These are phyloP conservation scores for Kodamaea neixiangensis DNA, from an alignment of 805 yeast species.

Conservation along the genomic window DNA sequence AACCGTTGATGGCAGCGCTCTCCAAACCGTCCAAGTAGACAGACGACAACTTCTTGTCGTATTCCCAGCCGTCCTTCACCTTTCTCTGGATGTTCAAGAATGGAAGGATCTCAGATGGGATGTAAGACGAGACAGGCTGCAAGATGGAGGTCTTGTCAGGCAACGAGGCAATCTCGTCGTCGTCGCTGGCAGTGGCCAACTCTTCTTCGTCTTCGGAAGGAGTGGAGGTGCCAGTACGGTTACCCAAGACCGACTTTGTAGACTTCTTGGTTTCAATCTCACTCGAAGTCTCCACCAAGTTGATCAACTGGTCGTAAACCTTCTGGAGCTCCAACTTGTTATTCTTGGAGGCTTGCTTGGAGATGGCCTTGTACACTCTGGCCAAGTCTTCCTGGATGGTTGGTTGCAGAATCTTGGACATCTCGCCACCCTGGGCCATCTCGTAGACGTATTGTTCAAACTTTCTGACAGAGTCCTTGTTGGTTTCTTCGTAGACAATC, in stretches of 20 bases:
- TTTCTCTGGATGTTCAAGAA: slow-evolving; percentile 90
- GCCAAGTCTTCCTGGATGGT: slow-evolving; percentile 84
- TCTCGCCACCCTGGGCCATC: slow-evolving; percentile 93
- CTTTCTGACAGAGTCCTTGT: slow-evolving; percentile 89
- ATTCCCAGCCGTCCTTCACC: slow-evolving; percentile 77
- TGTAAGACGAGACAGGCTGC: slow-evolving; percentile 70
- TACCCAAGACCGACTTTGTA: slow-evolving; percentile 51
- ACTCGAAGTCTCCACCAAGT: slow-evolving; percentile 65
- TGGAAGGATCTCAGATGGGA: slow-evolving; percentile 86
- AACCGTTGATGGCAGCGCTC: slow-evolving; percentile 91
- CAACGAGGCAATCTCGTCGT: slow-evolving; percentile 85
- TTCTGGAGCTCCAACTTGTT: slow-evolving; percentile 72
- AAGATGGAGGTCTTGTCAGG: slow-evolving; percentile 68
- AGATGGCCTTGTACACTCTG: slow-evolving; percentile 77
- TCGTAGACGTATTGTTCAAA: slow-evolving; percentile 93
- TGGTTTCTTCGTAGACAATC: slow-evolving; percentile 78
- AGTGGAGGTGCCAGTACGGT: slow-evolving; percentile 45
- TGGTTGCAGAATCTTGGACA: slow-evolving; percentile 71
- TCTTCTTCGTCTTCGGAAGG: slow-evolving; percentile 37
- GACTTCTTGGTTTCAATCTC: slow-evolving; percentile 71
- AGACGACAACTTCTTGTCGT: slow-evolving; percentile 76
- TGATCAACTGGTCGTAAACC: slow-evolving; percentile 68
- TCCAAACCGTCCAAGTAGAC: slow-evolving; percentile 87
- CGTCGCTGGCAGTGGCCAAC: slow-evolving; percentile 52
- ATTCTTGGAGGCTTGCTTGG: slow-evolving; percentile 63